These are phyloP conservation scores for Aspergillus nomiae DNA, from an alignment of 2,329 filamentous ascomycete species.

Conservation along the genomic window DNA sequence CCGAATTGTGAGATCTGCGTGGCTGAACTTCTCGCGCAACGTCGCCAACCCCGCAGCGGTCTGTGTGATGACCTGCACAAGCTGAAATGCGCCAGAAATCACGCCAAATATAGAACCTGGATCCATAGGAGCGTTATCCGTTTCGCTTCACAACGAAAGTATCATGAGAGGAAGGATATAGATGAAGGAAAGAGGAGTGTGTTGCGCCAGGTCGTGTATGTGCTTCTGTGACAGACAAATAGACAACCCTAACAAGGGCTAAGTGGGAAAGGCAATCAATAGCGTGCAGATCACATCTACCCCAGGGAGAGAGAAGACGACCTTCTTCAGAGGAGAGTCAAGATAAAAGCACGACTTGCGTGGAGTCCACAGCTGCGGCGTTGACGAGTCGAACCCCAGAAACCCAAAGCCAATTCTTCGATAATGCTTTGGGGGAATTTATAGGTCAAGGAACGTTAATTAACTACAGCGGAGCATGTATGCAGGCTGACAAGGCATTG, in stretches of 20 bases:
- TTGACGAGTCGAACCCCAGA: not conserved
- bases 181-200: not conserved
- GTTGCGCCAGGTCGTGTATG: not conserved
- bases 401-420: not conserved
- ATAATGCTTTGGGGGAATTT: not conserved
- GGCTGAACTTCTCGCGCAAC: conserved; percentile 36
- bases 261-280: not conserved
- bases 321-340: not conserved
- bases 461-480: not conserved
- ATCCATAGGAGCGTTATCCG: conserved; percentile 28
- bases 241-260: not conserved
- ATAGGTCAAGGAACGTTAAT: not conserved
- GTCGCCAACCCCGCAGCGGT: conserved; percentile 35
- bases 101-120: conserved; percentile 38
- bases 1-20: conserved; percentile 42
- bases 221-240: not conserved
- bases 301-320: not conserved
- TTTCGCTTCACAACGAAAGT: not conserved
- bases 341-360: not conserved
- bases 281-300: not conserved
- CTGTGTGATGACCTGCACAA: conserved; percentile 35
- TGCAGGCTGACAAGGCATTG: not conserved
- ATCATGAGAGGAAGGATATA: not conserved
- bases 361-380: not conserved
- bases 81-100: conserved; percentile 36